Evolutionary conservation across 148 eudicot species (phyloP), one percentile per base, ranked within the genome.

Genomic region (Arctostaphylos glauca): DNA sequence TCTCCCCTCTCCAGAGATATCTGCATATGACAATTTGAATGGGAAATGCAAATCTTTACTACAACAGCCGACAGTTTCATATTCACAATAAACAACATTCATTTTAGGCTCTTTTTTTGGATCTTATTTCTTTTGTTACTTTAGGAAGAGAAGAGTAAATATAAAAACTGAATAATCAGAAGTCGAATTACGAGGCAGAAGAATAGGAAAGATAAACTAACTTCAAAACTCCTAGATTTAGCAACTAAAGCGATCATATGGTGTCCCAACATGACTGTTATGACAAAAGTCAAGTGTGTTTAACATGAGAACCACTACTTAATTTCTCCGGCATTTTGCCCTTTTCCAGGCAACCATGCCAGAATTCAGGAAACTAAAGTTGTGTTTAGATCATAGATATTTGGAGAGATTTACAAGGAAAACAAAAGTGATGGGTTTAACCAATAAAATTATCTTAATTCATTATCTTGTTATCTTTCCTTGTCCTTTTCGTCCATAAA

Each of bases 1-100:
- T 77, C 81, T 77, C 83, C 87, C 81, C 84, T 83, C 44, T 85
- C 91, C 72, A 93, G 85, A 44, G 94, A 85, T 73, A 93, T 89
- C 96, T 93, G 93, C 88, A 89, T n/a, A 31, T 56, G 56, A 75
- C 41, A 55, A 44, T 12, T 66, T 6, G 15, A 50, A 19, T 16
- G 59, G 77, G 16, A 54, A 80, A 82, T 19, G 43, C n/a, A 46
- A 46, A 47, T 60, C 41, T 12, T 79, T 79, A n/a, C 19, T 6
- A 23, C 55, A 41, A 52, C 67, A 59, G 15, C 14, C 52, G 18
- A 44, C 5, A 59, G 25, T 79, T 64, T 15, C 81, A 79, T 21
- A 62, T 62, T 60, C 72, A 60, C 16, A 8, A 21, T 21, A 56
- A 58, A 21, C 52, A 49, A 46, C 14, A 1, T 46, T 47, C 56